phyloP scores from a whole-genome alignment of 192 early-diverging fungal species.

The Coemansia sp. region DNA sequence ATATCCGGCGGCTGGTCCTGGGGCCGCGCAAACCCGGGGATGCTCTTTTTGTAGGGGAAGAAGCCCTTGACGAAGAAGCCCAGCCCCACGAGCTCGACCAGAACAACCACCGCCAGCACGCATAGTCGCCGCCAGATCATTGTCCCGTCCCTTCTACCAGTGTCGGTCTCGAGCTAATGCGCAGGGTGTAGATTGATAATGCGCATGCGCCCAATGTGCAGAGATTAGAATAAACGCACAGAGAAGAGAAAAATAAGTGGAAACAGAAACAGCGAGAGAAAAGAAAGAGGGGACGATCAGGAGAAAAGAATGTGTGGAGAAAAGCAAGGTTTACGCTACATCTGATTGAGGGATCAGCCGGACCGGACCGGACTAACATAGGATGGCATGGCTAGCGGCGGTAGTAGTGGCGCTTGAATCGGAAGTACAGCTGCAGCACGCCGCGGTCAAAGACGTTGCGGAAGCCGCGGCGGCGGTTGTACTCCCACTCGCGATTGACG shows the following conservation, averaged over 20 bases:
- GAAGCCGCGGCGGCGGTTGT: constrained; percentile 85
- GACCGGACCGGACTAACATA: not conserved
- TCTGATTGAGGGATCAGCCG: not conserved
- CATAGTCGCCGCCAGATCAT: constrained; percentile 26
- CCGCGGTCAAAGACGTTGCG: constrained; percentile 78
- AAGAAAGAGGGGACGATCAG: not conserved
- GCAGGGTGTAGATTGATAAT: not conserved
- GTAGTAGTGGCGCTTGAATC: constrained; percentile 81
- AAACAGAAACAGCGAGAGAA: not conserved
- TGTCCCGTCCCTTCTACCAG: not conserved
- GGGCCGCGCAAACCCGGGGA: constrained; percentile 61
- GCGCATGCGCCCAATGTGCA: not conserved
- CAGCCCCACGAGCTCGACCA: constrained; percentile 63
- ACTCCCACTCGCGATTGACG: constrained; percentile 95
- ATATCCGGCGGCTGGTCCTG: constrained; percentile 33
- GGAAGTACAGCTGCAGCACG: constrained; percentile 78
- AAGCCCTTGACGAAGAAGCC: constrained; percentile 70
- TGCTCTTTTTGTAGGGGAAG: constrained; percentile 74
- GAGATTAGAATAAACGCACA: not conserved
- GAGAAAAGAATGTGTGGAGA: not conserved
- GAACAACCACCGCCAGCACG: constrained; percentile 19
- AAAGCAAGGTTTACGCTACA: no score
- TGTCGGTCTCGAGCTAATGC: not conserved
- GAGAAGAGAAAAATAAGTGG: not conserved
- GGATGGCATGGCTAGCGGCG: constrained; percentile 55